Evolutionary conservation across 2,329 filamentous ascomycete genomes (phyloP).

Genomic region (Daldinia sp.): DNA sequence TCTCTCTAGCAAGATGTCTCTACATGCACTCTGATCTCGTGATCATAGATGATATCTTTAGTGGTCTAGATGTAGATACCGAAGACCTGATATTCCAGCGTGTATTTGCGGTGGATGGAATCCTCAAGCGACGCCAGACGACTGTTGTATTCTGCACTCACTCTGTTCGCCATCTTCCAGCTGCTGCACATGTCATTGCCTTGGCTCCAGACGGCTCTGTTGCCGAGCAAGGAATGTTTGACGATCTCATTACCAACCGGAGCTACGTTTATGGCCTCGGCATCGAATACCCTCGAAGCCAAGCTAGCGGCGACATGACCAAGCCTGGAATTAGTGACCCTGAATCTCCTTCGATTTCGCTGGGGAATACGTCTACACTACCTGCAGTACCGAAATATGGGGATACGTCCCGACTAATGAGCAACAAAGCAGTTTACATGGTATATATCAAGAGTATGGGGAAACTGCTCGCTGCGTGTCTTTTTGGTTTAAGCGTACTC

Average conservation of each 20-base stretch:
- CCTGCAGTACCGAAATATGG: background rate
- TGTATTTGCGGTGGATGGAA: slow-evolving; percentile 44
- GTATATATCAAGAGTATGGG: slow-evolving; percentile 42
- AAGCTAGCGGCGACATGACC: slow-evolving; percentile 18
- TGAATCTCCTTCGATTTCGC: background rate
- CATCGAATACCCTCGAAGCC: slow-evolving; percentile 23
- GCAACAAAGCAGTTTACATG: slow-evolving; percentile 39
- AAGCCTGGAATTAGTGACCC: background rate
- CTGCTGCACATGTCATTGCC: slow-evolving; percentile 57
- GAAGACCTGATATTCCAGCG: slow-evolving; percentile 46
- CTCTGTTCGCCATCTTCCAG: slow-evolving; percentile 50
- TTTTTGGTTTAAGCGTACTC: slow-evolving; percentile 25
- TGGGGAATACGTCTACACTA: slow-evolving; percentile 1
- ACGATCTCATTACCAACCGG: slow-evolving; percentile 46
- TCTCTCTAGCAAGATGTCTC: slow-evolving; percentile 48
- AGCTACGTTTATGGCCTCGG: slow-evolving; percentile 40
- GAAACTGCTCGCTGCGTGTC: slow-evolving; percentile 1
- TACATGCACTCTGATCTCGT: slow-evolving; percentile 45
- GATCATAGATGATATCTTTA: slow-evolving; percentile 50
- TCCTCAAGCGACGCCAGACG: slow-evolving; percentile 37
- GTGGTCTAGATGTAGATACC: slow-evolving; percentile 48
- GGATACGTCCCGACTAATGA: slow-evolving; percentile 27
- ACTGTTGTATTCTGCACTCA: slow-evolving; percentile 52
- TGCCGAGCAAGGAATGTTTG: slow-evolving; percentile 55
- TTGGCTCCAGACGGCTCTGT: slow-evolving; percentile 52